These are phyloP conservation scores for Suhomyces sp. DNA, from an alignment of 805 yeast species.

Conservation along the genomic window DNA sequence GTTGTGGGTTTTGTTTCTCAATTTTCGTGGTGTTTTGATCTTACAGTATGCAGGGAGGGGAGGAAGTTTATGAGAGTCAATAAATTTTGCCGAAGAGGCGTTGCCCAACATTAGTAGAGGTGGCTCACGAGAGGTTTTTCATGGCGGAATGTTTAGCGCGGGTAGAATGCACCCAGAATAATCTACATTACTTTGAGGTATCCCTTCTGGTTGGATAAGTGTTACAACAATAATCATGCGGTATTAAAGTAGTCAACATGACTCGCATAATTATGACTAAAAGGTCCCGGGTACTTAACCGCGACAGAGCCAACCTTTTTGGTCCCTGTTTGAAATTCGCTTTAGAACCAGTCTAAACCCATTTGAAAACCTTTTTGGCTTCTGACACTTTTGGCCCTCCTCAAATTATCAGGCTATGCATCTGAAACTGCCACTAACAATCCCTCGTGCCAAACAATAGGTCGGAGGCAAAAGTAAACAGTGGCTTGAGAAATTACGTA, in stretches of 20 bases:
- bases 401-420: neutral
- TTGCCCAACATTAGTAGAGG: neutral
- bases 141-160: neutral
- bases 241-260: neutral
- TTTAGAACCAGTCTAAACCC: no score
- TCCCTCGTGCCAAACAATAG: neutral
- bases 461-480: neutral
- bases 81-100: neutral
- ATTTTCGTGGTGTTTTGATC: conserved; percentile 1
- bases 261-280: neutral
- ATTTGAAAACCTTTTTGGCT: neutral
- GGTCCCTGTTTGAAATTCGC: no score
- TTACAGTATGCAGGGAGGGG: conserved; percentile 2
- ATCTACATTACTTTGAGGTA: neutral
- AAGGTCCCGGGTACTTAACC: neutral
- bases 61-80: neutral
- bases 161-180: neutral
- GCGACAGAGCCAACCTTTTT: neutral
- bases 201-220: neutral
- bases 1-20: conserved; percentile 1
- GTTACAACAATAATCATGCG: neutral
- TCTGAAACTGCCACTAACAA: neutral
- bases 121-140: neutral
- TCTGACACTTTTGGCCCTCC: no score
- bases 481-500: neutral